Conservation (phyloP, 2,329 filamentous ascomycete genomes). For the Thermochaetoides dissita region DNA sequence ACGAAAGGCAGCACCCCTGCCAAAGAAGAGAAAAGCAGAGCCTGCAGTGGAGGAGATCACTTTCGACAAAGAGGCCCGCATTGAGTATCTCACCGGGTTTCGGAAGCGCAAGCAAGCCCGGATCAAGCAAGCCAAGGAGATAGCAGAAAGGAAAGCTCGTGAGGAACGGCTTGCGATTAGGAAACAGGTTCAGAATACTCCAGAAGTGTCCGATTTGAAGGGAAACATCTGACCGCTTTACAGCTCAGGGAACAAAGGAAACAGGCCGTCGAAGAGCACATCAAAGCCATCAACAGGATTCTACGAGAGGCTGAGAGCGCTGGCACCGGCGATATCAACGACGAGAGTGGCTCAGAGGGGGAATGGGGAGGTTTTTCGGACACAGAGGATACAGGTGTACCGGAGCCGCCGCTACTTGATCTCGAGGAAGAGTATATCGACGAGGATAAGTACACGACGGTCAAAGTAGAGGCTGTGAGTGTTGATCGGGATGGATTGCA, state of each 20-base stretch:
- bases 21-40: slow-evolving; percentile 52
- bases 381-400: slow-evolving; percentile 13
- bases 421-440: slow-evolving; percentile 91
- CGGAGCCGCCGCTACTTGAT: slow-evolving; percentile 41
- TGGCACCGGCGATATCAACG: slow-evolving; percentile 24
- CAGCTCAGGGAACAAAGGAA: slow-evolving; percentile 76
- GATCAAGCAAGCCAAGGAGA: slow-evolving; percentile 70
- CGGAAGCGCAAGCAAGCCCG: slow-evolving; percentile 87
- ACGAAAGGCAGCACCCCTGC: slow-evolving; percentile 43
- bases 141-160: slow-evolving; percentile 60
- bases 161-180: slow-evolving; percentile 62
- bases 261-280: slow-evolving; percentile 67
- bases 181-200: slow-evolving; percentile 42
- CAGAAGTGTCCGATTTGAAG: no score
- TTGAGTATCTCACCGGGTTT: slow-evolving; percentile 88
- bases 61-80: slow-evolving; percentile 67
- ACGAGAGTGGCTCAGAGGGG: slow-evolving; percentile 29
- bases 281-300: slow-evolving; percentile 59
- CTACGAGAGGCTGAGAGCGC: slow-evolving; percentile 47
- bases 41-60: slow-evolving; percentile 61
- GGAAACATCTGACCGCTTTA: background rate
- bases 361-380: slow-evolving; percentile 57
- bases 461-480: slow-evolving; percentile 81
- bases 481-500: slow-evolving; percentile 61
- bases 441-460: slow-evolving; percentile 89